Conservation (phyloP, 139 green algal genomes). For the Coelastrella sp. region DNA sequence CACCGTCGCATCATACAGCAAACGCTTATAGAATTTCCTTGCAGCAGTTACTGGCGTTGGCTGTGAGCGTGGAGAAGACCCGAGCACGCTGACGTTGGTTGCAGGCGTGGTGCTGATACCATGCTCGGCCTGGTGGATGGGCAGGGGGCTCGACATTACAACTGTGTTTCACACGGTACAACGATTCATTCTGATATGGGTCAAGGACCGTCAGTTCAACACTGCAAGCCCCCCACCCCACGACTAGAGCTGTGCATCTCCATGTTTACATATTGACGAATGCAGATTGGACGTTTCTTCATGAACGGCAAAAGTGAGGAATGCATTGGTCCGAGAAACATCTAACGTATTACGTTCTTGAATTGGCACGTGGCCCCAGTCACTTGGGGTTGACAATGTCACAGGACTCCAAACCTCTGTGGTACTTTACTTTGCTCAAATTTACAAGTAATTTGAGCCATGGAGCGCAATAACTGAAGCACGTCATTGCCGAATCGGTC, state of each 20-base stretch:
- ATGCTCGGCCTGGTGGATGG: conserved; percentile 6
- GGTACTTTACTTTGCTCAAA: too few species aligned
- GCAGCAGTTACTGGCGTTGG: background rate
- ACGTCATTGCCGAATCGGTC: too few species aligned
- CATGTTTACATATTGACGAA: conserved; percentile 12
- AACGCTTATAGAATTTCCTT: conserved; percentile 53
- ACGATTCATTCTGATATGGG: too few species aligned
- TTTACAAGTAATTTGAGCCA: too few species aligned
- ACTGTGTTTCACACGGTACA: too few species aligned
- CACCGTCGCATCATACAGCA: conserved; percentile 53
- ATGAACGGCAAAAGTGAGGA: too few species aligned
- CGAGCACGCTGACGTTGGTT: background rate
- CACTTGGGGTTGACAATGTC: too few species aligned
- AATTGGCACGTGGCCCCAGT: background rate
- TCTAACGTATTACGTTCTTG: background rate
- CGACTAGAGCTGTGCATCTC: background rate
- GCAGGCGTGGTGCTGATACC: background rate
- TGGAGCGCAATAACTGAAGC: too few species aligned
- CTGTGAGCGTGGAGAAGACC: background rate
- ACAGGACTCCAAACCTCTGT: too few species aligned
- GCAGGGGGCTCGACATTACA: background rate
- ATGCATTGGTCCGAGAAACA: background rate
- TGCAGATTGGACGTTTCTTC: too few species aligned
- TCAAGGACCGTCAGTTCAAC: background rate
- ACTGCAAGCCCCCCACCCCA: background rate